phyloP scores from a whole-genome alignment of 2,329 filamentous ascomycete genomes.

The Sclerotinia sclerotiorum region DNA sequence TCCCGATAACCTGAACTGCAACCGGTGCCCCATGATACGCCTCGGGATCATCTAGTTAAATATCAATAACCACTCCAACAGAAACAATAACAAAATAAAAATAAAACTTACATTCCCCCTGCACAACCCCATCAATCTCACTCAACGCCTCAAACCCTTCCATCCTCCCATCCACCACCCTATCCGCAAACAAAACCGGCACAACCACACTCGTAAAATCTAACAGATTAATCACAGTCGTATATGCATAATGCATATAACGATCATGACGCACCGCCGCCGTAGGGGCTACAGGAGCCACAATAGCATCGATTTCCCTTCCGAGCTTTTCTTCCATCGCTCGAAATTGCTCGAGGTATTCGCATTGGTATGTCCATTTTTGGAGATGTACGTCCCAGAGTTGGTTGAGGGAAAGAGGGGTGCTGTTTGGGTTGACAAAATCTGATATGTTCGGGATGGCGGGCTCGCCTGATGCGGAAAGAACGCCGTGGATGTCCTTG shows the following conservation, averaged over 20 bases:
- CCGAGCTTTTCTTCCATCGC: slow-evolving; percentile 34
- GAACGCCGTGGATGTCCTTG: slow-evolving; percentile 30
- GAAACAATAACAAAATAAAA: neutral
- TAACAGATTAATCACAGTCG: slow-evolving; percentile 34
- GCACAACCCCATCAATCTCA: slow-evolving; percentile 33
- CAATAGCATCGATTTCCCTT: slow-evolving; percentile 40
- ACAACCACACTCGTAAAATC: slow-evolving; percentile 45
- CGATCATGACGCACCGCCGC: slow-evolving; percentile 39
- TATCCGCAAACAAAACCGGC: slow-evolving; percentile 46
- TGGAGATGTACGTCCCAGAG: slow-evolving; percentile 33
- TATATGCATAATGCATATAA: slow-evolving; percentile 35
- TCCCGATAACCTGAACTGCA: slow-evolving; percentile 36
- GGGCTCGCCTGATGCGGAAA: slow-evolving; percentile 41
- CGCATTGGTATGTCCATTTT: slow-evolving; percentile 38
- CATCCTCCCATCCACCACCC: slow-evolving; percentile 39
- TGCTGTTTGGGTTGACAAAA: slow-evolving; percentile 28
- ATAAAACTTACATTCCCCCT: slow-evolving; percentile 35
- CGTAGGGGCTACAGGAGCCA: slow-evolving; percentile 40
- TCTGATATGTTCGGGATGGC: slow-evolving; percentile 41
- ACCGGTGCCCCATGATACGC: slow-evolving; percentile 37
- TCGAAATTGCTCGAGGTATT: slow-evolving; percentile 41
- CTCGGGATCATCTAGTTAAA: slow-evolving; percentile 33
- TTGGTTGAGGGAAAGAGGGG: slow-evolving; percentile 34
- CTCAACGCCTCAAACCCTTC: slow-evolving; percentile 29
- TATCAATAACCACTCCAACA: slow-evolving; percentile 26